These are phyloP conservation scores for Metschnikowia arizonensis DNA, from an alignment of 805 yeast species.

Conservation along the genomic window DNA sequence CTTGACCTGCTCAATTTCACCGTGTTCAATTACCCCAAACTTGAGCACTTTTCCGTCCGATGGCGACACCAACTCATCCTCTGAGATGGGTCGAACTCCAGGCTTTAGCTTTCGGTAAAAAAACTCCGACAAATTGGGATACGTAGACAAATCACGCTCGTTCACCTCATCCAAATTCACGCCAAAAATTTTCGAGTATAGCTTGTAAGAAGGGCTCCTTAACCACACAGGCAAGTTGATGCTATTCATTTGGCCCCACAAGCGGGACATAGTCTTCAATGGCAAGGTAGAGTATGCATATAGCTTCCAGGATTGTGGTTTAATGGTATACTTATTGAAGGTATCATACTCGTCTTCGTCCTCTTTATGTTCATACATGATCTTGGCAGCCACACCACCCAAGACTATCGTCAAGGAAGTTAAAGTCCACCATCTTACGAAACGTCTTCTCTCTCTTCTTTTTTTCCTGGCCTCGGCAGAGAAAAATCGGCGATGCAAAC, in stretches of 20 bases:
- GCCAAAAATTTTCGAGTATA: constrained; percentile 79
- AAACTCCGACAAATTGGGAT: constrained; percentile 81
- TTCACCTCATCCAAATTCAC: constrained; percentile 86
- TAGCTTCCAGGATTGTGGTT: constrained; percentile 82
- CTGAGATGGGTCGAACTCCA: constrained; percentile 72
- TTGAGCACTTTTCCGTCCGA: constrained; percentile 90
- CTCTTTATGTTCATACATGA: constrained; percentile 34
- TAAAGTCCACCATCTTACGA: constrained; percentile 51
- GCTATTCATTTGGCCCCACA: constrained; percentile 92
- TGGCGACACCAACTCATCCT: constrained; percentile 73
- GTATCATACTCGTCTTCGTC: constrained; percentile 26
- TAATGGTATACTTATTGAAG: constrained; percentile 39
- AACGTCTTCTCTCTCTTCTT: constrained; percentile 38
- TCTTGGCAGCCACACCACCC: constrained; percentile 51
- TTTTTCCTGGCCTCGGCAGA: constrained; percentile 40
- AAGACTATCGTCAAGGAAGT: constrained; percentile 50
- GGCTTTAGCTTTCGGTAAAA: constrained; percentile 80
- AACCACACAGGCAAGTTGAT: constrained; percentile 84
- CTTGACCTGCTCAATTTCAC: constrained; percentile 93
- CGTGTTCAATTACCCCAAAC: constrained; percentile 74
- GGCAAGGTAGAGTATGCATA: constrained; percentile 90
- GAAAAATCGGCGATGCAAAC: constrained; percentile 37
- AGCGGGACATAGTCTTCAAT: constrained; percentile 79
- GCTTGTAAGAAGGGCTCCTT: constrained; percentile 72
- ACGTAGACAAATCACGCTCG: constrained; percentile 72